Base-by-base conservation (phyloP, 2,329 filamentous ascomycete genomes). In the Fusarium illudens region DNA sequence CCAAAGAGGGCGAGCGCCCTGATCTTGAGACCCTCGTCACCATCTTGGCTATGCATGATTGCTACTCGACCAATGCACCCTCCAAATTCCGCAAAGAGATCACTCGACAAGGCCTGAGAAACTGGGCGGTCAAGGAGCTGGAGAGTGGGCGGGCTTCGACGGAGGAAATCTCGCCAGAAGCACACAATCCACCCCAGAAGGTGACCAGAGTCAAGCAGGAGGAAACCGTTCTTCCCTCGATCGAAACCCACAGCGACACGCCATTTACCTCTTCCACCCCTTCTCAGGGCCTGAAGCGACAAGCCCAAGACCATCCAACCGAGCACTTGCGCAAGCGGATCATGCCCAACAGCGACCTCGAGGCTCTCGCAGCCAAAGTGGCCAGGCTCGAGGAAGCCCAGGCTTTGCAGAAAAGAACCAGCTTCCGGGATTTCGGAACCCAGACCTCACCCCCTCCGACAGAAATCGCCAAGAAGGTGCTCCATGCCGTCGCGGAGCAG, bases 71-170 rank as follows among this genome's bases (percentile, higher is more conserved):
- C 4, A 1, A 3, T 0, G 3, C 8, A 0, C 1, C 12, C 2
- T 2, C 9, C 19, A 37, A 36, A 13, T 53, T 59, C 17, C 6
- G 1, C 17, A 4, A 15, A 0, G 54, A 51, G 3, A 13, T 66
- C 11, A 3, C 0, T 0, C 8, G 4, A 2, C 62, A 57, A 2
- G 22, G 34, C 4, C 46, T 71, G 1, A 8, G 13, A 5, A 20
- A 27, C 1, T 71, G 68, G 68, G 49, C 42, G 11, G 6, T n/a
- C 2, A 2, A 60, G 9, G 8, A 64, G 33, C 48, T 71, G 11
- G n/a, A 33, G 7, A 6, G 10, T 5, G 5, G 4, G 6, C 8
- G 8, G 1, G 19, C 17, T 5, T 25, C 37, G 2, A 4, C 37
- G 10, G 15, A 20, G 1, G 4, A 42, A 8, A 10, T 11, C 8